These are phyloP conservation scores for Scedosporium apiospermum DNA, from an alignment of 2,329 filamentous ascomycete genomes.

Conservation along the genomic window DNA sequence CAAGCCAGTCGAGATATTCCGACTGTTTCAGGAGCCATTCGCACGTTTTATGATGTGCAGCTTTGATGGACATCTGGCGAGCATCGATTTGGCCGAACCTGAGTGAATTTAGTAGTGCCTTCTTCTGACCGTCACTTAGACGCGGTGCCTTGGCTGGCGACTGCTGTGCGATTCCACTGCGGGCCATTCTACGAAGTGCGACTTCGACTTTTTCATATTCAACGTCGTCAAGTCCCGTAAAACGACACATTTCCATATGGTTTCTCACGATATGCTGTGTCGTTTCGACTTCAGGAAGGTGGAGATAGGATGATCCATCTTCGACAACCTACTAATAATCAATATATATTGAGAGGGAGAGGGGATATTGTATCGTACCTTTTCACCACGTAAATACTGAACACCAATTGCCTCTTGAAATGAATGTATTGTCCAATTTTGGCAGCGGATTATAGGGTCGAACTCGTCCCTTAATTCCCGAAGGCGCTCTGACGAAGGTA, in stretches of 20 bases:
- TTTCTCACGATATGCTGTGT: conserved; percentile 21
- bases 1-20: neutral
- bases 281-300: conserved; percentile 18
- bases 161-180: neutral
- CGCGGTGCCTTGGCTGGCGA: neutral
- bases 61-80: neutral
- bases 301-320: conserved; percentile 25
- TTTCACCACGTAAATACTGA: neutral
- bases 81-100: neutral
- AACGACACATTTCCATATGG: conserved; percentile 27
- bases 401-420: neutral
- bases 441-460: neutral
- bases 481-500: neutral
- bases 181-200: conserved; percentile 6
- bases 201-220: conserved; percentile 22
- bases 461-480: neutral
- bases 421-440: neutral
- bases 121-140: neutral
- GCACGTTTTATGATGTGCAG: neutral
- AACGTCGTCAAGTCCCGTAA: conserved; percentile 16
- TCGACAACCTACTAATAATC: conserved; percentile 14
- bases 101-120: neutral
- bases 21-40: neutral
- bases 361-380: no score
- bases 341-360: no score